Percentiles rank a stretch among this genome's conserved stretches.
Conservation (phyloP, 108 stramenopile species). For the Ochromonas danica region DNA sequence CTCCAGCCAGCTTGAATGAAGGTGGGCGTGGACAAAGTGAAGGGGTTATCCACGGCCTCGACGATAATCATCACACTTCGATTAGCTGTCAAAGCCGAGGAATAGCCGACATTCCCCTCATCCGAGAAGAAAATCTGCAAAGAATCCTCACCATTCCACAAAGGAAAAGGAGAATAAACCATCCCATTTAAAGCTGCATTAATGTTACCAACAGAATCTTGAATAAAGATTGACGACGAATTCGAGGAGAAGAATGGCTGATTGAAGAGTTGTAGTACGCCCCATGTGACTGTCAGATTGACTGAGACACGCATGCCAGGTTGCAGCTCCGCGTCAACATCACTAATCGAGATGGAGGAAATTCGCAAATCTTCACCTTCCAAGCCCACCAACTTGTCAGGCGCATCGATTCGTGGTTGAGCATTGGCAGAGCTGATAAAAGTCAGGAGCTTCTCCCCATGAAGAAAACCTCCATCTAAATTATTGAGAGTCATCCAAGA, state of each 20-base stretch:
- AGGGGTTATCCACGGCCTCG: neutral
- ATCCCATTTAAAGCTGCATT: constrained; percentile 2
- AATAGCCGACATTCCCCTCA: constrained; percentile 25
- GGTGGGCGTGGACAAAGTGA: neutral
- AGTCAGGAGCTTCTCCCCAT: constrained; percentile 48
- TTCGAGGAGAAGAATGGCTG: neutral
- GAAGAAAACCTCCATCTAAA: constrained; percentile 39
- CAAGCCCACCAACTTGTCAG: neutral
- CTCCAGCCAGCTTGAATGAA: no score
- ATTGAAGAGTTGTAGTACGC: neutral
- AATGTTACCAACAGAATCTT: neutral
- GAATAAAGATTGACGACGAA: neutral
- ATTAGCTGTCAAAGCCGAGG: neutral
- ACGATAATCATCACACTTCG: neutral
- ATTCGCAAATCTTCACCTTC: neutral
- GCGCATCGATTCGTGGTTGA: constrained; percentile 40
- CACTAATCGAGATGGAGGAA: neutral
- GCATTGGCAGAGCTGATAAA: constrained; percentile 51
- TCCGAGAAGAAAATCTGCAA: constrained; percentile 7
- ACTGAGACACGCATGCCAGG: constrained; percentile 12
- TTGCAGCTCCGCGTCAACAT: neutral
- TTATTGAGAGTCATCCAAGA: constrained; percentile 49
- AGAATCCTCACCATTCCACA: neutral
- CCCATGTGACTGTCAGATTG: neutral
- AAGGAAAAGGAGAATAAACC: neutral